phyloP scores from a whole-genome alignment of 176 grass and related monocot genomes.

The Ensete ventricosum region DNA sequence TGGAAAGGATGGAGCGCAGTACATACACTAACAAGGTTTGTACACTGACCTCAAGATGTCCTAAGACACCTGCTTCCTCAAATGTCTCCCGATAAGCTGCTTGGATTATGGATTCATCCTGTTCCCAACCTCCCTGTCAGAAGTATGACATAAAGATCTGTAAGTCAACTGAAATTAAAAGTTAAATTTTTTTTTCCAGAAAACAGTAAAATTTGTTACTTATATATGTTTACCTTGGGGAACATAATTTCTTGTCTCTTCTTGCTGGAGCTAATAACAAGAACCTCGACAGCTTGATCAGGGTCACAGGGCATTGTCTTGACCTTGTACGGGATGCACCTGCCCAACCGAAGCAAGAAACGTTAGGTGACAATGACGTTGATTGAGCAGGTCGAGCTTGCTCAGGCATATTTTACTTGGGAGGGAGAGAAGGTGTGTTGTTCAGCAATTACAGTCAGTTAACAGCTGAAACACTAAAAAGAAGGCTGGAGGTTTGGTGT shows the following conservation, averaged over 20 bases:
- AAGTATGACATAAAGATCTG: not conserved
- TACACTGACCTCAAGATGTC: constrained; percentile 28
- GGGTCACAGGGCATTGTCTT: not conserved
- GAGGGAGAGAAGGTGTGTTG: too few relatives aligned
- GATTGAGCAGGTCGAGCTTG: too few relatives aligned
- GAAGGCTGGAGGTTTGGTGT: too few relatives aligned
- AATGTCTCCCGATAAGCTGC: constrained; percentile 70
- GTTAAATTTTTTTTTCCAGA: too few relatives aligned
- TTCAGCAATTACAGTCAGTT: too few relatives aligned
- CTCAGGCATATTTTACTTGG: too few relatives aligned
- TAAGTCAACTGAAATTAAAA: not conserved
- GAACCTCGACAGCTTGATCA: constrained; percentile 46
- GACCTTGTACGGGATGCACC: constrained; percentile 69
- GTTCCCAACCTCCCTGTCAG: constrained; percentile 78
- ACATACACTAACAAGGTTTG: not conserved
- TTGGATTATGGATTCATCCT: constrained; percentile 67
- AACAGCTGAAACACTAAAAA: too few relatives aligned
- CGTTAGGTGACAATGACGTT: too few relatives aligned
- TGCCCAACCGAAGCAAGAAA: not conserved
- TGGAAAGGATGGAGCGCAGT: not conserved
- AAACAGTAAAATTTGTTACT: not conserved
- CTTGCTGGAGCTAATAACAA: constrained; percentile 69
- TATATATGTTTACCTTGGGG: constrained; percentile 24
- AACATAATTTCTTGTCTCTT: constrained; percentile 96
- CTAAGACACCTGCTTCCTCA: constrained; percentile 80